Evolutionary conservation across 164 flowering plant species (phyloP), one percentile per base, ranked within the genome.

Genomic region (Dillenia suffruticosa): DNA sequence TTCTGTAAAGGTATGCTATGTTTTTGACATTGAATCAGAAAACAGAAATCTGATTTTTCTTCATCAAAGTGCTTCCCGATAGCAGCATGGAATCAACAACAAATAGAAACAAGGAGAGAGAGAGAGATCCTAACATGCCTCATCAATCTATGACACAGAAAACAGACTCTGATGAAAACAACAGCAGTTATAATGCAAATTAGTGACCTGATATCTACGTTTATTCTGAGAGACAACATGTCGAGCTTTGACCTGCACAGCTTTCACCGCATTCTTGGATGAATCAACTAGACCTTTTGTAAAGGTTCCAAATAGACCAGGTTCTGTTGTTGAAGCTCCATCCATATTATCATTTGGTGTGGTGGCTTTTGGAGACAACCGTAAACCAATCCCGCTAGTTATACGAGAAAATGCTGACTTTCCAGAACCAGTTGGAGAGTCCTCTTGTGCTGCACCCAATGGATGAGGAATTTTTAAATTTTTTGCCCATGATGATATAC

Each of bases 161-260:
- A 32, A 32, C 6, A 32, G 6, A 32, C 7, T 32, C 40, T 32
- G 40, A 26, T 32, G 40, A 32, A 32, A 32, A 32, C 40, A 32
- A 32, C 40, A 32, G 7, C 40, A 5, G 40, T 32, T 9, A 13
- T 16, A 24, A 44, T 51, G 22, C 10, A 52, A 55, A 24, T 58
- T 63, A 13, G 47, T 56, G 61, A 94, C 99, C 99, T 91, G 99
- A 64, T 91, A 94, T 85, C 99, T 86, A 59, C 99, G 78, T 69
- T 94, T 94, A 61, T 94, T 94, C 70, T 94, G 99, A 46, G 99
- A 94, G 64, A 94, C 99, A 69, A 73, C 96, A 77, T 91, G 99
- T 2, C 99, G 83, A 71, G 99, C 99, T 82, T 89, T 94, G 67
- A 89, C 93, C 73, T 89, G 92, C 70, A 94, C 97, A 64, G 96